phyloP scores from a whole-genome alignment of 345 rosid genomes.

The Salix suchowensis region DNA sequence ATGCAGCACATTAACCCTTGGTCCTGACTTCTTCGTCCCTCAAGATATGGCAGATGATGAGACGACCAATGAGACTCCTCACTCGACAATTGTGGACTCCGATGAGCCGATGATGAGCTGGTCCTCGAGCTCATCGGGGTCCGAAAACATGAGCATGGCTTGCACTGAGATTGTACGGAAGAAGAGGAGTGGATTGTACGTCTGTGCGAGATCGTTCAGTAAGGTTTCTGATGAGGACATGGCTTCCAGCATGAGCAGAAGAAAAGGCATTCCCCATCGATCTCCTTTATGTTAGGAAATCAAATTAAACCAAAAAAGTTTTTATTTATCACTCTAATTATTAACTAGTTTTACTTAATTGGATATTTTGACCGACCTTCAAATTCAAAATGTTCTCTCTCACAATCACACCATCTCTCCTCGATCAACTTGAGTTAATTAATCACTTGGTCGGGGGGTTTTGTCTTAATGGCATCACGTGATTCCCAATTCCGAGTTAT shows the following conservation, averaged over 20 bases:
- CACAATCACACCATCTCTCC: background rate
- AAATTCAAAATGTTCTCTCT: conserved; percentile 9
- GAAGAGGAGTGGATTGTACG: conserved; percentile 64
- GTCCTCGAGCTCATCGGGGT: conserved; percentile 63
- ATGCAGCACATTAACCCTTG: conserved; percentile 64
- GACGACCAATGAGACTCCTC: conserved; percentile 46
- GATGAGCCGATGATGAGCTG: conserved; percentile 75
- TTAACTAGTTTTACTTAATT: background rate
- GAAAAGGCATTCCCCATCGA: conserved; percentile 93
- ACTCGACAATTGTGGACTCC: conserved; percentile 66
- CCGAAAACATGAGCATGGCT: conserved; percentile 34
- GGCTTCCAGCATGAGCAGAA: conserved; percentile 63
- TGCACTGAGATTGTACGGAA: conserved; percentile 52
- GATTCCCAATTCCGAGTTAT: conserved; percentile 60
- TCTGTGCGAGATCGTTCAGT: conserved; percentile 51
- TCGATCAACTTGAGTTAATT: conserved; percentile 21
- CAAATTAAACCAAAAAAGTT: conserved; percentile 3
- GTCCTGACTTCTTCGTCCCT: conserved; percentile 86
- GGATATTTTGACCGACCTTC: conserved; percentile 21
- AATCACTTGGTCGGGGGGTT: conserved; percentile 59
- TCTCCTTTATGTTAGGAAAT: conserved; percentile 69
- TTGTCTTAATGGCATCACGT: conserved; percentile 87
- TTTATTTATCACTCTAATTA: background rate
- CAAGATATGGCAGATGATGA: conserved; percentile 76
- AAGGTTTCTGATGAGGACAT: conserved; percentile 54